Percentiles rank a stretch among this genome's conserved stretches.
Conservation (phyloP, 768 basidiomycete genomes). For the Macrolepiota dolichaula region DNA sequence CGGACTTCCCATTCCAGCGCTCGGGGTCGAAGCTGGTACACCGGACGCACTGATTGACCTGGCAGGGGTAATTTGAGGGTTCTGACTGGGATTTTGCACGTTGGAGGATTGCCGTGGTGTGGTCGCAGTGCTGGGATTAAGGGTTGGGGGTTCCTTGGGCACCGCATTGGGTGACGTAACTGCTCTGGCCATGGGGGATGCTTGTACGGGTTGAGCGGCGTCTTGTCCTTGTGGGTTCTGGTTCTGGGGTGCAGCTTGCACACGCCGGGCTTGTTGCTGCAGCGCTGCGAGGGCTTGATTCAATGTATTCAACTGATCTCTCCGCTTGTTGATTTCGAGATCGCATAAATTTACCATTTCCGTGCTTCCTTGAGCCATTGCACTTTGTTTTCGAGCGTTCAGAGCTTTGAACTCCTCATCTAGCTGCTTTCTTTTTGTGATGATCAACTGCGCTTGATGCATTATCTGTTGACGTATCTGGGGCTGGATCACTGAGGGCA, state of each 20-base stretch:
- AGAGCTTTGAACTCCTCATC: slow-evolving; percentile 4
- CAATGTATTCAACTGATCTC: slow-evolving; percentile 10
- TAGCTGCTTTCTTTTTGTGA: neutral
- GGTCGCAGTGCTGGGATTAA: neutral
- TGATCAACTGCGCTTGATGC: neutral
- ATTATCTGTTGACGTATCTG: slow-evolving; percentile 2
- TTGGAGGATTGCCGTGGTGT: slow-evolving; percentile 1
- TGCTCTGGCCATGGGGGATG: neutral
- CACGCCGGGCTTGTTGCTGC: slow-evolving; percentile 13
- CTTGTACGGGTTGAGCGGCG: neutral
- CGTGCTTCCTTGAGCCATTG: slow-evolving; percentile 17
- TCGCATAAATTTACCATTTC: slow-evolving; percentile 6
- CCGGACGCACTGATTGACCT: neutral
- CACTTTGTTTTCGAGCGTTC: slow-evolving; percentile 7
- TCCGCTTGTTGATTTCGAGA: slow-evolving; percentile 15
- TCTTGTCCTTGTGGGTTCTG: neutral
- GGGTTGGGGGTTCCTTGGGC: neutral
- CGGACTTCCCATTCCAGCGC: neutral
- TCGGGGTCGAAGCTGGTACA: neutral
- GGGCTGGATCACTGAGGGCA: slow-evolving; percentile 18
- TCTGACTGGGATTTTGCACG: slow-evolving; percentile 5
- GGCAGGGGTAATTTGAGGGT: neutral
- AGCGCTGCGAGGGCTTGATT: slow-evolving; percentile 3
- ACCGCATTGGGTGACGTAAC: neutral
- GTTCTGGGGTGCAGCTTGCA: neutral